Percentiles rank a stretch among this genome's conserved stretches.
phyloP scores from a whole-genome alignment of 495 filamentous ascomycete genomes.

The Parathielavia appendiculata region DNA sequence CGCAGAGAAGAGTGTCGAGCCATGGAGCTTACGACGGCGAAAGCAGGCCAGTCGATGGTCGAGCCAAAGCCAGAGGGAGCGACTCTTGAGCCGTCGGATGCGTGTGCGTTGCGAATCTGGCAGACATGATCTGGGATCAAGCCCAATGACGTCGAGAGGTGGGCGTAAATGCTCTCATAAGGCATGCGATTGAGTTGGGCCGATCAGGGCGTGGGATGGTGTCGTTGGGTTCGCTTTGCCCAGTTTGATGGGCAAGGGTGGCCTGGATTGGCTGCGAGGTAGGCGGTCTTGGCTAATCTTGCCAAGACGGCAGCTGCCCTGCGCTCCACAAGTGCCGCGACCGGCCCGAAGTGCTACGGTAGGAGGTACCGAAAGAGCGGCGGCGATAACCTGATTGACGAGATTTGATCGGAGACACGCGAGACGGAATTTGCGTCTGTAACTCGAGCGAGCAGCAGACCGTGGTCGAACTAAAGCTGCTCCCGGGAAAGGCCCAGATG shows the following conservation, averaged over 20 bases:
- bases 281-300: conserved; percentile 17
- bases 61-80: not conserved
- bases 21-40: conserved; percentile 8
- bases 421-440: no score
- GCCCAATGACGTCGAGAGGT: not conserved
- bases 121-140: conserved; percentile 20
- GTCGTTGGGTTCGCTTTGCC: not conserved
- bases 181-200: conserved; percentile 3
- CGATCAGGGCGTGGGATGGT: not conserved
- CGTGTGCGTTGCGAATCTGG: not conserved
- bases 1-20: conserved; percentile 18
- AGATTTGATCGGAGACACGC: not conserved
- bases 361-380: not conserved
- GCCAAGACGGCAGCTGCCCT: conserved; percentile 22
- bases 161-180: conserved; percentile 7
- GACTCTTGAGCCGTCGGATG: conserved; percentile 8
- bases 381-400: not conserved
- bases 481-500: no score
- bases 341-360: not conserved
- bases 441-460: no score
- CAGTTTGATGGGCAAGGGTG: not conserved
- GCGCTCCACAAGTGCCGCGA: conserved; percentile 8
- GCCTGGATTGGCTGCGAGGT: not conserved
- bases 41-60: not conserved
- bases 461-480: no score